These are phyloP conservation scores for Dipodascopsis uninucleata DNA, from an alignment of 805 yeast species.

Conservation along the genomic window DNA sequence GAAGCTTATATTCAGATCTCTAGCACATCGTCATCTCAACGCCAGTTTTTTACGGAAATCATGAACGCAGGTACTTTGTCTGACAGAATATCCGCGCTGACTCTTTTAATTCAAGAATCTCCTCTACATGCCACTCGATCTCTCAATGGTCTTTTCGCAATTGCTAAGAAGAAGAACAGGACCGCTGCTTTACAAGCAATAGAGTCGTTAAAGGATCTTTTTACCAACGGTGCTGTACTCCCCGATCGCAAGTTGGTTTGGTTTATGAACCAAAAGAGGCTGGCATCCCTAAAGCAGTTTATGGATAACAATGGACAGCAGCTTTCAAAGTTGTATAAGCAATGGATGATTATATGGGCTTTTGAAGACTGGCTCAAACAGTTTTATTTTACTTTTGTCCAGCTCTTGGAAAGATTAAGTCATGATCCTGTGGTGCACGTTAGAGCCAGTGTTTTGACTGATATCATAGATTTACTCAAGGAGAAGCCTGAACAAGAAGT, in stretches of 20 bases:
- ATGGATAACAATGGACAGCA: slow-evolving; percentile 4
- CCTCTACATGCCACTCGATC: slow-evolving; percentile 87
- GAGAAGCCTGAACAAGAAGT: slow-evolving; percentile 96
- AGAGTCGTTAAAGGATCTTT: slow-evolving; percentile 83
- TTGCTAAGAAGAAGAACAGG: slow-evolving; percentile 87
- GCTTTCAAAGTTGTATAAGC: slow-evolving; percentile 37
- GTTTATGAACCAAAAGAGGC: slow-evolving; percentile 63
- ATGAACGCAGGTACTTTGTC: slow-evolving; percentile 87
- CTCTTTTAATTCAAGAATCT: slow-evolving; percentile 89
- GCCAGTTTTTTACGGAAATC: slow-evolving; percentile 82
- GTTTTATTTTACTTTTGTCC: slow-evolving; percentile 68
- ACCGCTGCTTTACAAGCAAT: slow-evolving; percentile 89
- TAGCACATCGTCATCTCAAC: slow-evolving; percentile 72
- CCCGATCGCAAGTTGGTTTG: slow-evolving; percentile 71
- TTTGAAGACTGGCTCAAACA: slow-evolving; percentile 88
- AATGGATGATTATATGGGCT: slow-evolving; percentile 66
- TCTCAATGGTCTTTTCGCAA: slow-evolving; percentile 67
- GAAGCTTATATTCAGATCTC: slow-evolving; percentile 66
- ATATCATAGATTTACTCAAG: slow-evolving; percentile 73
- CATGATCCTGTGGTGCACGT: slow-evolving; percentile 91
- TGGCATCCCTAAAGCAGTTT: slow-evolving; percentile 37
- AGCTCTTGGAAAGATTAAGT: slow-evolving; percentile 71
- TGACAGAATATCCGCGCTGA: slow-evolving; percentile 93
- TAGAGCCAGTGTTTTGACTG: slow-evolving; percentile 68
- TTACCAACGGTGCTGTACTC: slow-evolving; percentile 77